Evolutionary conservation across 768 basidiomycete genomes (phyloP).

Genomic region (Tylopilus vinaceipallidus): DNA sequence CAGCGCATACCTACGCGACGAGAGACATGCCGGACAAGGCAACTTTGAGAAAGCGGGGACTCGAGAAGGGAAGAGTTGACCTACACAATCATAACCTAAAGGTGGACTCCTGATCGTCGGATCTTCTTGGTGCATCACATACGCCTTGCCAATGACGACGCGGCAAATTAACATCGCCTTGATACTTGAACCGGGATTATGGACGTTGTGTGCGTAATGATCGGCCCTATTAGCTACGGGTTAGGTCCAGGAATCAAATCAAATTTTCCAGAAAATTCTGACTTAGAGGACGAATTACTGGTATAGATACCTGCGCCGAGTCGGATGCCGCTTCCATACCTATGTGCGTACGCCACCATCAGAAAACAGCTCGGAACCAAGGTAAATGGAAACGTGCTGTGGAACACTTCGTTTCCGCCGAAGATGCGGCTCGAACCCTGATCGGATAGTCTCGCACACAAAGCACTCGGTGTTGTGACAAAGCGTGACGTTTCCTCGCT

Average conservation of each 20-base stretch:
- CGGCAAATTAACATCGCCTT: slow-evolving; percentile 26
- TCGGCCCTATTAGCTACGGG: slow-evolving; percentile 13
- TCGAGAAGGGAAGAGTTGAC: neutral
- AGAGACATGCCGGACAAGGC: neutral
- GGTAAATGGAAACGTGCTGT: slow-evolving; percentile 9
- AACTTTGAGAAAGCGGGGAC: neutral
- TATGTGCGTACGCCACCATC: neutral
- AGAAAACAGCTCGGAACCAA: slow-evolving; percentile 1
- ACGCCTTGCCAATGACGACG: slow-evolving; percentile 18
- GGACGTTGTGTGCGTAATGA: slow-evolving; percentile 12
- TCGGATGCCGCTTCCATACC: slow-evolving; percentile 17
- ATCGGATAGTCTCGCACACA: slow-evolving; percentile 21
- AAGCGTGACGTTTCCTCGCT: slow-evolving; percentile 14
- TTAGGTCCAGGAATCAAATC: neutral
- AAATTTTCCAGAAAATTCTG: neutral
- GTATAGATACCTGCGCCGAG: slow-evolving; percentile 29
- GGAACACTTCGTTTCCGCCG: slow-evolving; percentile 15
- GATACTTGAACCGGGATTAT: slow-evolving; percentile 8
- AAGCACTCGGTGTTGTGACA: slow-evolving; percentile 15
- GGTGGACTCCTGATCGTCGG: slow-evolving; percentile 15
- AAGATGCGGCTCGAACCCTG: slow-evolving; percentile 22
- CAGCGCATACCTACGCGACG: slow-evolving; percentile 13
- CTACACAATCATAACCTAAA: slow-evolving; percentile 20
- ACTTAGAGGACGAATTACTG: slow-evolving; percentile 24
- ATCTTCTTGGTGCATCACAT: slow-evolving; percentile 6